Evolutionary conservation across 148 eudicot species (phyloP).

Genomic region (Rhododendron ferrugineum): DNA sequence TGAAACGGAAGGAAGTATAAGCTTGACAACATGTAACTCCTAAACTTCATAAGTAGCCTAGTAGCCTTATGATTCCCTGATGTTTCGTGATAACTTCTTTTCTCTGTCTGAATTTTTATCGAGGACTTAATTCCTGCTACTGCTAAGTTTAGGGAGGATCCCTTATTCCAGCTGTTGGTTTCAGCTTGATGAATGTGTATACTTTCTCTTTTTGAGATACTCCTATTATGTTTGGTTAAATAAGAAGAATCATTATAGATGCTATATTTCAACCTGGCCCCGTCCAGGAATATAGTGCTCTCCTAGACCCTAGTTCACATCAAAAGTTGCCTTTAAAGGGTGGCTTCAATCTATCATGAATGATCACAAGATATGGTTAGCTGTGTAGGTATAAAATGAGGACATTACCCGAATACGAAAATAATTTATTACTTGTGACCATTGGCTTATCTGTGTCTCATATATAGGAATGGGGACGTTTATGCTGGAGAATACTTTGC

Average conservation of each 20-base stretch:
- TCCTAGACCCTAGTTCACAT: background rate
- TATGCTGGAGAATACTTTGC: slow-evolving; percentile 97
- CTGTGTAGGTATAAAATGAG: background rate
- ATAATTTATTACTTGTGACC: background rate
- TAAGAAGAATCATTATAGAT: background rate
- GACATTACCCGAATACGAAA: background rate
- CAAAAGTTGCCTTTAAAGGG: background rate
- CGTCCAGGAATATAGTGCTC: background rate
- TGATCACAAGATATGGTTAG: background rate
- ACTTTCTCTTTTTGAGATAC: background rate
- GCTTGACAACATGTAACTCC: background rate
- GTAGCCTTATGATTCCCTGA: background rate
- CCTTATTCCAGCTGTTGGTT: background rate
- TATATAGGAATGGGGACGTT: slow-evolving; percentile 72
- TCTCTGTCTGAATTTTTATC: background rate
- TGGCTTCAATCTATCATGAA: background rate
- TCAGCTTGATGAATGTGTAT: background rate
- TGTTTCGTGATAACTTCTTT: background rate
- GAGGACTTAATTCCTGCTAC: background rate
- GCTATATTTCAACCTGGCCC: background rate
- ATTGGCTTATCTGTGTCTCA: background rate
- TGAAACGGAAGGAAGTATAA: background rate
- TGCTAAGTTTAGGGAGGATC: background rate
- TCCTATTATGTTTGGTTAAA: background rate
- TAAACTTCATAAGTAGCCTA: background rate